Evolutionary conservation across 345 rosid genomes (phyloP).

Genomic region (Pelargonium nanum): DNA sequence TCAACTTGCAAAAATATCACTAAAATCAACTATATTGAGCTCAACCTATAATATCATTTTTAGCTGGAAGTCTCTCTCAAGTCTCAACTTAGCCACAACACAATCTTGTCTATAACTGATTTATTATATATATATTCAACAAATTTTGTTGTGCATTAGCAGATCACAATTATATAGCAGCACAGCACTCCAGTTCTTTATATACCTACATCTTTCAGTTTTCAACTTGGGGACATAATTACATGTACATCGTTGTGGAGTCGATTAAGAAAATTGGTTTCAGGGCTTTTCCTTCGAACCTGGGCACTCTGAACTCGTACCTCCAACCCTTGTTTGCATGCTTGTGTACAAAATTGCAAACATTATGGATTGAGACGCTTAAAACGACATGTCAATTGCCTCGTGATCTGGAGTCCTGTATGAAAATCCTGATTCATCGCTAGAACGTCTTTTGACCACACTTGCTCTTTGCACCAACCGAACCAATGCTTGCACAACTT

Average conservation of each 20-base stretch:
- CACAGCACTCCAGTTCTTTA: conserved; percentile 2
- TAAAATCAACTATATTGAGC: too few relatives aligned
- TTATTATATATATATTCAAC: too few relatives aligned
- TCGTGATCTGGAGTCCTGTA: conserved; percentile 85
- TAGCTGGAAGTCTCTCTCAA: too few relatives aligned
- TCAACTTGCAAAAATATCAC: too few relatives aligned
- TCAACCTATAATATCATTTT: too few relatives aligned
- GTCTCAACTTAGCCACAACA: too few relatives aligned
- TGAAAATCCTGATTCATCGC: conserved; percentile 78
- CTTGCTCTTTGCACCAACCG: conserved; percentile 92
- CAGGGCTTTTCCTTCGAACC: too few relatives aligned
- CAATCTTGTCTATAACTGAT: too few relatives aligned
- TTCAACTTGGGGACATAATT: conserved; percentile 16
- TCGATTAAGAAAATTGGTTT: too few relatives aligned
- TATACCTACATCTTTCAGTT: conserved; percentile 10
- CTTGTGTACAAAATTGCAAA: conserved; percentile 14
- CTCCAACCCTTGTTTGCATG: too few relatives aligned
- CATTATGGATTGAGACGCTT: conserved; percentile 6
- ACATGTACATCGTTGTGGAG: conserved; percentile 16
- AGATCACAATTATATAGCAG: conserved; percentile 2
- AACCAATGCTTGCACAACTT: conserved; percentile 92
- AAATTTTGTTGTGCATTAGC: too few relatives aligned
- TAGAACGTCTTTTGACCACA: conserved; percentile 63
- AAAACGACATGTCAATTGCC: conserved; percentile 49
- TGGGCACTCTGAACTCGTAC: too few relatives aligned